Evolutionary conservation across 441 rosid species (phyloP).

Genomic region (Erodium chrysanthum): DNA sequence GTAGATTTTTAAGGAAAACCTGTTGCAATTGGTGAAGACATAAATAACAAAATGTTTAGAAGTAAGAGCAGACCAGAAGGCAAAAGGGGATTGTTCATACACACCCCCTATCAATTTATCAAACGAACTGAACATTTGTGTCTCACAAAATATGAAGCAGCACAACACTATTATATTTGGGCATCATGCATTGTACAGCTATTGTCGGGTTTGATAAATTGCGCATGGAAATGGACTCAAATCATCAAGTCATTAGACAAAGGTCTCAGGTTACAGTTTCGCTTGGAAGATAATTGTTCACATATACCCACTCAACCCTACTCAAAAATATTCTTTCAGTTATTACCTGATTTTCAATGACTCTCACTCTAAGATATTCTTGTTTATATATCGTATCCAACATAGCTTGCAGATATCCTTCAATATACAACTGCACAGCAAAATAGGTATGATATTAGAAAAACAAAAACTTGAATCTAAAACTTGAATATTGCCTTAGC

Average conservation of each 20-base stretch:
- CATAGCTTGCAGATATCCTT: conserved; percentile 97
- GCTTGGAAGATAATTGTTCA: not conserved
- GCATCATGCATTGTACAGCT: not conserved
- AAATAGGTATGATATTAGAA: conserved; percentile 13
- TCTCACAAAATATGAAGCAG: not conserved
- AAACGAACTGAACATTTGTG: not conserved
- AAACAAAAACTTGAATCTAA: not conserved
- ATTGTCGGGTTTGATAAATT: not conserved
- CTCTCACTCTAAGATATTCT: conserved; percentile 89
- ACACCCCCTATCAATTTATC: not conserved
- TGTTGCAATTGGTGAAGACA: conserved; percentile 16
- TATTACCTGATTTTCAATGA: conserved; percentile 79
- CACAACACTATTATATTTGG: not conserved
- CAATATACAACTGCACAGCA: conserved; percentile 63
- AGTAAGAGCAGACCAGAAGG: not conserved
- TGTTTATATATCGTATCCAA: conserved; percentile 76
- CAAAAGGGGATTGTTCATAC: not conserved
- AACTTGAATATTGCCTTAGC: no score
- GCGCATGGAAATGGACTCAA: not conserved
- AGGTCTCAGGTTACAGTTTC: not conserved
- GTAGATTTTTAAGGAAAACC: conserved; percentile 83
- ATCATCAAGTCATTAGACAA: not conserved
- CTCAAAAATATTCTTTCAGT: conserved; percentile 5
- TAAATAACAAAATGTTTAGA: not conserved
- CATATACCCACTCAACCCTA: not conserved